Evolutionary conservation across 2,329 filamentous ascomycete genomes (phyloP).

Genomic region (Nemania diffusa): DNA sequence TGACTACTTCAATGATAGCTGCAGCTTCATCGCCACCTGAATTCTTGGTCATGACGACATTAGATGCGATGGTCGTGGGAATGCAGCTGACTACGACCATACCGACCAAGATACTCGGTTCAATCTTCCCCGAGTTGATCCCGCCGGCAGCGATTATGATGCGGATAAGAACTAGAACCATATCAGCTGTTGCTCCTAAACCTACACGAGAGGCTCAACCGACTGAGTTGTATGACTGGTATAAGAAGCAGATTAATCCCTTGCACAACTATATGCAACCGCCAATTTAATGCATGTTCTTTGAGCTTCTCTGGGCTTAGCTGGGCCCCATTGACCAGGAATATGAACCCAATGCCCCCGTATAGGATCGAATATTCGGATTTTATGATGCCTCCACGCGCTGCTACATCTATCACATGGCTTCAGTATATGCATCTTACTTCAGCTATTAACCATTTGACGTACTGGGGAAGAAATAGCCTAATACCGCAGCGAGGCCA

Average conservation of each 20-base stretch:
- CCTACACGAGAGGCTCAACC: conserved; percentile 28
- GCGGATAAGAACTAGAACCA: conserved; percentile 54
- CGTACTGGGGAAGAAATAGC: conserved; percentile 57
- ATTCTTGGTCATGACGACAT: conserved; percentile 77
- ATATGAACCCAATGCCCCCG: conserved; percentile 74
- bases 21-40: conserved; percentile 75
- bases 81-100: conserved; percentile 74
- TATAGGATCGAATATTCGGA: conserved; percentile 72
- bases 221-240: conserved; percentile 69
- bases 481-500: conserved; percentile 46
- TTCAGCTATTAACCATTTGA: conserved; percentile 31
- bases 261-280: conserved; percentile 74
- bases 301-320: conserved; percentile 70
- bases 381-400: conserved; percentile 60
- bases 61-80: conserved; percentile 77
- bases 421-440: conserved; percentile 6
- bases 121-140: conserved; percentile 65
- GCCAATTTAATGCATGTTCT: conserved; percentile 72
- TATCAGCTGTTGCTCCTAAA: conserved; percentile 36
- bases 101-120: conserved; percentile 72
- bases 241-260: conserved; percentile 74
- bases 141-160: conserved; percentile 60
- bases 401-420: conserved; percentile 55
- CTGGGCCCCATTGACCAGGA: conserved; percentile 76
- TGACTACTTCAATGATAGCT: conserved; percentile 73